phyloP scores from a whole-genome alignment of 257 asterid species.

The Gentiana macrophylla region DNA sequence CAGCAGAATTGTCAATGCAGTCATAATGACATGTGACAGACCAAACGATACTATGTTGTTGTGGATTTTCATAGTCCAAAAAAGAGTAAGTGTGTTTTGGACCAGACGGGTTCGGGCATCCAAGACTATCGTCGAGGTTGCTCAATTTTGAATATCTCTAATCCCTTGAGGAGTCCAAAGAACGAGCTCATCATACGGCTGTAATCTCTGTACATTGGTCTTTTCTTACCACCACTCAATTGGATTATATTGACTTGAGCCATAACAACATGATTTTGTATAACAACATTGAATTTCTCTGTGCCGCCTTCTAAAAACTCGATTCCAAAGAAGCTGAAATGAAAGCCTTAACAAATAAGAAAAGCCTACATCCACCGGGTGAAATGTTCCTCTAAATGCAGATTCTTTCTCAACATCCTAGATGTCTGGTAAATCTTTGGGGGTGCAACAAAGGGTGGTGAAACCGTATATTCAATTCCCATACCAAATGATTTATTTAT shows the following conservation, averaged over 20 bases:
- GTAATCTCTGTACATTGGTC: conserved; percentile 5
- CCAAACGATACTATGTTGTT: neutral
- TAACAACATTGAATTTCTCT: neutral
- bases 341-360: conserved; percentile 10
- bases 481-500: no score
- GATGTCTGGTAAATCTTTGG: conserved; percentile 11
- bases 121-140: conserved; percentile 7
- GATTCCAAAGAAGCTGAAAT: neutral
- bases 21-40: neutral
- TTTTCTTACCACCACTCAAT: conserved; percentile 1
- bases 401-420: neutral
- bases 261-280: conserved; percentile 5
- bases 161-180: neutral
- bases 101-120: conserved; percentile 6
- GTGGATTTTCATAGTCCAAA: conserved; percentile 1
- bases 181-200: neutral
- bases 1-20: neutral
- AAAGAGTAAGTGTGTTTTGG: neutral
- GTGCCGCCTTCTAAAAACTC: neutral
- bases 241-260: neutral
- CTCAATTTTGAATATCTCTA: conserved; percentile 13
- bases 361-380: conserved; percentile 3
- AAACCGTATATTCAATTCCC: neutral
- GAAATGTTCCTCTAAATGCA: neutral
- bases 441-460: conserved; percentile 3